A percentile compares a stretch with the other conserved stretches of the same genome.
Evolutionary conservation across 2,329 filamentous ascomycete genomes (phyloP).

Genomic region (Parastagonospora avenae): DNA sequence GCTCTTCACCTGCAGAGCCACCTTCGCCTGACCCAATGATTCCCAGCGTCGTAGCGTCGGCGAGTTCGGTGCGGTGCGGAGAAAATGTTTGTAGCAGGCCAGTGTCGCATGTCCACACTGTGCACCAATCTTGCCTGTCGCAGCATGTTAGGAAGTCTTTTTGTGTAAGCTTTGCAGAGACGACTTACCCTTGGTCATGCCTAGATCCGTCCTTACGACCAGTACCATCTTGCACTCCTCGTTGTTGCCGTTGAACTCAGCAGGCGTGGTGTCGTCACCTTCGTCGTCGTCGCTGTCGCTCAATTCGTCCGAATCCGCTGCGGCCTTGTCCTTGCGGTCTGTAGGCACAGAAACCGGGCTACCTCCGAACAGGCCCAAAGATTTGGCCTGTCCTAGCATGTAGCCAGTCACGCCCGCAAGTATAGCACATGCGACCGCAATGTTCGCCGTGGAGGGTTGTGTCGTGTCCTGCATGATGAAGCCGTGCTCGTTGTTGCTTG

Average conservation of each 20-base stretch:
- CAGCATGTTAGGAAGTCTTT: slow-evolving; percentile 7
- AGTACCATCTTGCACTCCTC: slow-evolving; percentile 96
- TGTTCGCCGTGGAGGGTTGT: slow-evolving; percentile 60
- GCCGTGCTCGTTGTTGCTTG: too few species aligned
- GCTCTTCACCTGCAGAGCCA: slow-evolving; percentile 85
- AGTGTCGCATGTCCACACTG: slow-evolving; percentile 96
- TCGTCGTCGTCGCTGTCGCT: slow-evolving; percentile 34
- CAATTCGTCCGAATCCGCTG: slow-evolving; percentile 31
- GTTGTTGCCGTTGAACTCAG: slow-evolving; percentile 54
- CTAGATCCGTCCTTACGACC: slow-evolving; percentile 89
- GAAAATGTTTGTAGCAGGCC: slow-evolving; percentile 90
- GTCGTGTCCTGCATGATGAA: slow-evolving; percentile 42
- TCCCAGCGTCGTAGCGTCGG: slow-evolving; percentile 84
- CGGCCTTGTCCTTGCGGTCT: slow-evolving; percentile 15
- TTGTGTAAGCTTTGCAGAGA: neutral
- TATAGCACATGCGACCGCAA: slow-evolving; percentile 75
- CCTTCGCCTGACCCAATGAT: slow-evolving; percentile 83
- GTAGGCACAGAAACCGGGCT: slow-evolving; percentile 47
- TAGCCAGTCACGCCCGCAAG: slow-evolving; percentile 78
- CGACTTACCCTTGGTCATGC: slow-evolving; percentile 88
- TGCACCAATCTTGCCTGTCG: slow-evolving; percentile 89
- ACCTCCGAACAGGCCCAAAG: slow-evolving; percentile 73
- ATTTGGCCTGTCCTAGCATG: slow-evolving; percentile 67
- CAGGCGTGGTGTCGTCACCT: slow-evolving; percentile 41
- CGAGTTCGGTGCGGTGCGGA: slow-evolving; percentile 60